Conservation (phyloP, 2,329 filamentous ascomycete species). For the Aspergillus niger region DNA sequence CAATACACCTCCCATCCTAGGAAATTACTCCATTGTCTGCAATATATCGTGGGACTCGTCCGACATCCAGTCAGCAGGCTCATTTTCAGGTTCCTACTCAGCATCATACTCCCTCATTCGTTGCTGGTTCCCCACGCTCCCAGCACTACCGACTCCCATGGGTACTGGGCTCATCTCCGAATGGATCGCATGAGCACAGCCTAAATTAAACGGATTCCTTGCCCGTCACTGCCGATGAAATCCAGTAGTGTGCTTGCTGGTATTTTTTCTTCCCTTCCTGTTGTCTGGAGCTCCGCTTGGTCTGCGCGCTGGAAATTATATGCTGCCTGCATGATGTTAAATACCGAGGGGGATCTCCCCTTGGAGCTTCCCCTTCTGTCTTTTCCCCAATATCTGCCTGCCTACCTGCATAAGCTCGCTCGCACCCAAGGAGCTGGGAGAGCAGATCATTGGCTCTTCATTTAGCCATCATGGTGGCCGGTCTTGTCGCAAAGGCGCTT, state of each 20-base stretch:
- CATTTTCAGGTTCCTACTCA: constrained; percentile 9
- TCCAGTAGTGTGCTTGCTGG: no score
- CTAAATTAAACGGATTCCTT: constrained; percentile 2
- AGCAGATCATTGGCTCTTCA: background rate
- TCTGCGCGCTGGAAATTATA: background rate
- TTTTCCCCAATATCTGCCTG: background rate
- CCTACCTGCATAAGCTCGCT: background rate
- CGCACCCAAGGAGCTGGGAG: background rate
- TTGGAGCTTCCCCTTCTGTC: background rate
- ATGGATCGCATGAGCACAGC: constrained; percentile 3
- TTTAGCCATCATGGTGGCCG: constrained; percentile 14
- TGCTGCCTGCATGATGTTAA: background rate
- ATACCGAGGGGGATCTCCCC: background rate
- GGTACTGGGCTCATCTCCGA: constrained; percentile 16
- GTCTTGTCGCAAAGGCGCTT: constrained; percentile 26
- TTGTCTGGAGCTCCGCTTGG: background rate
- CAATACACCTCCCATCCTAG: background rate
- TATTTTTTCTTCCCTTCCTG: background rate
- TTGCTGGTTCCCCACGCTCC: background rate
- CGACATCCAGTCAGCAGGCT: background rate
- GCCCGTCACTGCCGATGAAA: background rate
- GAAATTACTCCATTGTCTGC: constrained; percentile 7
- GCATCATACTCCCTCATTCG: background rate
- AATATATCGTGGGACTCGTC: background rate
- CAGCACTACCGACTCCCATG: background rate